phyloP scores from a whole-genome alignment of 257 asterid species.

The Petunia axillaris region DNA sequence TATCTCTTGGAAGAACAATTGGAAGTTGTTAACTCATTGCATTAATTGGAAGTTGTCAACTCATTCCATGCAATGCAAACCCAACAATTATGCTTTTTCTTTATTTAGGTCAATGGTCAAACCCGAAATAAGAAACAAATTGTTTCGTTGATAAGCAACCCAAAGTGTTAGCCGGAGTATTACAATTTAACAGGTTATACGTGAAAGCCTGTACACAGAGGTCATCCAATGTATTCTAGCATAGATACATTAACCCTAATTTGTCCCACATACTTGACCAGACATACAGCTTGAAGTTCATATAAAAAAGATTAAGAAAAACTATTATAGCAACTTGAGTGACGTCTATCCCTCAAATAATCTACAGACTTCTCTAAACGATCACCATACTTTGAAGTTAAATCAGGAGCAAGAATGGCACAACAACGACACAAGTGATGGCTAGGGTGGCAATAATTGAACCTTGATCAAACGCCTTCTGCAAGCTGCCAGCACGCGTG shows the following conservation, averaged over 20 bases:
- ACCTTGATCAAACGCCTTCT: constrained; percentile 76
- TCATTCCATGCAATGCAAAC: not conserved
- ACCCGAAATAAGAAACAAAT: constrained; percentile 5
- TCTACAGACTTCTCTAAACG: constrained; percentile 25
- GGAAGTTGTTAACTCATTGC: constrained; percentile 3
- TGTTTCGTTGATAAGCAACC: constrained; percentile 6
- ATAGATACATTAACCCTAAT: constrained; percentile 16
- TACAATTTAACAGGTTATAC: not conserved
- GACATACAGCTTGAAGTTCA: constrained; percentile 21
- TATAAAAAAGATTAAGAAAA: not conserved
- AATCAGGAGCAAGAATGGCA: constrained; percentile 78
- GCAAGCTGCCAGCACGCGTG: constrained; percentile 68
- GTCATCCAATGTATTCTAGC: constrained; percentile 2
- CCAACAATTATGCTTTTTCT: constrained; percentile 3
- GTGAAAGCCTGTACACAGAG: constrained; percentile 2
- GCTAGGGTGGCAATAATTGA: constrained; percentile 83
- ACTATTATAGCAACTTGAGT: not conserved
- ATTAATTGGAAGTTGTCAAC: not conserved
- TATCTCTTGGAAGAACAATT: constrained; percentile 16
- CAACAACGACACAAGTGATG: constrained; percentile 57
- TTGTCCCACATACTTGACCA: constrained; percentile 20
- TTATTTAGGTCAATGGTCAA: not conserved
- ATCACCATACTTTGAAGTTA: constrained; percentile 32
- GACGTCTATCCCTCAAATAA: constrained; percentile 19
- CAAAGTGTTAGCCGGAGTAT: not conserved